phyloP scores from a whole-genome alignment of 2,329 filamentous ascomycete species.

The Pseudogymnoascus sp. region DNA sequence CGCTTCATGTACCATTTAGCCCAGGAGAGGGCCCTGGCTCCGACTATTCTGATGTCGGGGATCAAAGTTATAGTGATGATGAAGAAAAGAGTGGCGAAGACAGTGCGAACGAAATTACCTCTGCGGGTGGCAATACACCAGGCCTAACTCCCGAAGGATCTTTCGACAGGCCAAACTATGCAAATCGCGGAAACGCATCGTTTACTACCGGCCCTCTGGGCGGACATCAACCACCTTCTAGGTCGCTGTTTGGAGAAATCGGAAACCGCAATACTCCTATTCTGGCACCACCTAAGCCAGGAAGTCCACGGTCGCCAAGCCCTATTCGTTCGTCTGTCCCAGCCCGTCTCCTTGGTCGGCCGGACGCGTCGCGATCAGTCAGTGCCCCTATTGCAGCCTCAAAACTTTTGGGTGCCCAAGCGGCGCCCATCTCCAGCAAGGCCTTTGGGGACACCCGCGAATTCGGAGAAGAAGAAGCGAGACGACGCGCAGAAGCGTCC shows the following conservation, averaged over 20 bases:
- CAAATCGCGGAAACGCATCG: constrained; percentile 24
- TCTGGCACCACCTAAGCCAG: constrained; percentile 41
- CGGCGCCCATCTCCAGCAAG: constrained; percentile 34
- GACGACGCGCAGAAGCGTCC: constrained; percentile 31
- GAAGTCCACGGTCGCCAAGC: constrained; percentile 66
- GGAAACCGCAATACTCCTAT: constrained; percentile 45
- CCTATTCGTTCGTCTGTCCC: constrained; percentile 56
- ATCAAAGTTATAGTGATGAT: constrained; percentile 37
- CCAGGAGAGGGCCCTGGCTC: constrained; percentile 21
- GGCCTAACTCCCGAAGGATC: constrained; percentile 52
- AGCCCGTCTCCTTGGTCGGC: constrained; percentile 36
- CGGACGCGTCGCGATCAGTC: constrained; percentile 48
- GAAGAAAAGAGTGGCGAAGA: constrained; percentile 54
- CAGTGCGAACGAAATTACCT: constrained; percentile 56
- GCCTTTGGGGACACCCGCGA: constrained; percentile 18
- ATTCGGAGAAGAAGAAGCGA: constrained; percentile 24
- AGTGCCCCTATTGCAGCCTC: constrained; percentile 54
- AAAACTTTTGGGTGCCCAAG: constrained; percentile 40
- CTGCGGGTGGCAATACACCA: constrained; percentile 40
- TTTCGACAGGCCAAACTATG: constrained; percentile 43
- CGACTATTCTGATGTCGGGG: constrained; percentile 25
- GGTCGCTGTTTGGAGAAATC: constrained; percentile 48
- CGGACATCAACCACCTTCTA: constrained; percentile 32
- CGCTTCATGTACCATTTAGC: constrained; percentile 25
- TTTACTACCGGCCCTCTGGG: constrained; percentile 32